Percentiles rank a stretch among this genome's conserved stretches.
Evolutionary conservation across 345 rosid genomes (phyloP).

Genomic region (Eucalyptus virginea): DNA sequence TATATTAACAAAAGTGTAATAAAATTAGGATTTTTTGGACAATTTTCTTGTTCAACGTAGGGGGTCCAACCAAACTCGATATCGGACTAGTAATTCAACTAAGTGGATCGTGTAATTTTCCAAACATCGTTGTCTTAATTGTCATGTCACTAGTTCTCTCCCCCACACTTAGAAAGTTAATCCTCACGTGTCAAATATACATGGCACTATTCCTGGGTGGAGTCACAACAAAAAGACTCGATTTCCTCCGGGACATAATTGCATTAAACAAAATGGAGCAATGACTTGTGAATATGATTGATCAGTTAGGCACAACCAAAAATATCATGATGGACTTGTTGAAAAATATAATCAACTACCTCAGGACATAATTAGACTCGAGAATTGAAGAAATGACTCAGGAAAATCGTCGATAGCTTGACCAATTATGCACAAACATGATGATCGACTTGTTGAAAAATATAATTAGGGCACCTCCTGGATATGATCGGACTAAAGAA

Average conservation of each 20-base stretch:
- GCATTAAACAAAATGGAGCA: background rate
- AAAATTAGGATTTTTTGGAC: background rate
- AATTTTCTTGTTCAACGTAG: fast-evolving
- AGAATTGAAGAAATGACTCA: background rate
- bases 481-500: background rate
- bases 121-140: background rate
- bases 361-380: background rate
- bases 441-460: background rate
- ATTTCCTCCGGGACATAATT: background rate
- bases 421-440: background rate
- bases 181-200: background rate
- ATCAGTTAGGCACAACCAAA: background rate
- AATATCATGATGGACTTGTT: background rate
- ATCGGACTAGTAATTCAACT: background rate
- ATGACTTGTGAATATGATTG: background rate
- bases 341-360: background rate
- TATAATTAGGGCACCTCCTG: background rate
- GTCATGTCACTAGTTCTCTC: background rate
- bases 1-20: background rate
- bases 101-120: background rate
- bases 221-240: background rate
- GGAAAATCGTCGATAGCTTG: background rate
- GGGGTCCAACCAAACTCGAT: background rate
- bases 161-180: background rate
- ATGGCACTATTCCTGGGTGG: background rate